Base-by-base conservation (phyloP, 805 yeast genomes). In the Lachancea sp. region DNA sequence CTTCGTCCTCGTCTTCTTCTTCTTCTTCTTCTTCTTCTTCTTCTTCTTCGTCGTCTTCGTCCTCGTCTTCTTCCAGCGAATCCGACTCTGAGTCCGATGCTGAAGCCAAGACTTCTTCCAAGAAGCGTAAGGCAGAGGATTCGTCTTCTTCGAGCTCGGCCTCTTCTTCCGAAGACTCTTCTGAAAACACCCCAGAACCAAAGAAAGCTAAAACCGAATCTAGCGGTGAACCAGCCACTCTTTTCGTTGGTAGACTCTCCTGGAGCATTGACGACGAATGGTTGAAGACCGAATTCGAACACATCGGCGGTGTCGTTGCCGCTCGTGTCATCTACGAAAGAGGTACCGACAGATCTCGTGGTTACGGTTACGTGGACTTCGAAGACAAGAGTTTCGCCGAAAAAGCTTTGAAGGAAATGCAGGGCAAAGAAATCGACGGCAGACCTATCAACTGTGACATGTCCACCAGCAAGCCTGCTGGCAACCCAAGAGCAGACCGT, bases 301-400 rank as follows among this genome's bases (percentile, higher is more conserved):
- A 75, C 51, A 60, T 69, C 44, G 95, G 91, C 42, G 96, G 95
- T 68, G 93, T 89, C 49, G 60, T 78, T 31, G 67, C 81, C 58
- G 97, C 98, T 55, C 83, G 99, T 73, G 96, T 93, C 55, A 87
- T 93, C 66, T 79, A 81, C 69, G 98, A 93, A 71, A 85, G 93
- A 72, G 85, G 84, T 50, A 78, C 95, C 49, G 93, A 90, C 59
- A 85, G 87, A 72, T 88, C 96, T 46, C 83, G 91, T 77, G 99
- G 99, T 68, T 91, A 86, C 77, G 95, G 95, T 67, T 93, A 93
- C 72, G 96, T 93, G 68, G 99, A 93, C 67, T 93, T 93, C 64
- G 88, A 79, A 58, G 70, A 75, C 59, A 79, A 78, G 61, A 77
- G 78, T 22, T 73, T 73, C 50, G 99, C 97, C 55, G 89, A 87